These are phyloP conservation scores for Austroboletus novae-zelandiae DNA, from an alignment of 1,284 basidiomycete species.

Conservation along the genomic window DNA sequence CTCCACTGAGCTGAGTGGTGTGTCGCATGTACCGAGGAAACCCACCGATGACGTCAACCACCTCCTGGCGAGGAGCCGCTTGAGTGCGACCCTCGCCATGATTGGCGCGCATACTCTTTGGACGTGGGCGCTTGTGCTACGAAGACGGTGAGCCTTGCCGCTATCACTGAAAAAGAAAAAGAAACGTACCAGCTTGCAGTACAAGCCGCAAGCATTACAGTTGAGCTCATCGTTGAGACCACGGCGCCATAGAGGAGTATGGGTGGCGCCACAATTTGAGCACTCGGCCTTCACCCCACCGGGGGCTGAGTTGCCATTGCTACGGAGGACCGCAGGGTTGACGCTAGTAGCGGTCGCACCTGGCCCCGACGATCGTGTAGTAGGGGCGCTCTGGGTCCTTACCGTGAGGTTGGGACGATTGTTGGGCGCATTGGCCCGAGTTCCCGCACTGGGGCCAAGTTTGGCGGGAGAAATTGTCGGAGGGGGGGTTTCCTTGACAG, in stretches of 20 bases:
- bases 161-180: neutral
- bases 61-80: slow-evolving; percentile 51
- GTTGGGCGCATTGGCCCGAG: slow-evolving; percentile 42
- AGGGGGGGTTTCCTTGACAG: slow-evolving; percentile 40
- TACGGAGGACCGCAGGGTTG: slow-evolving; percentile 38
- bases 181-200: slow-evolving; percentile 68
- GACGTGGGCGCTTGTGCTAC: slow-evolving; percentile 78
- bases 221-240: slow-evolving; percentile 82
- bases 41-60: slow-evolving; percentile 54
- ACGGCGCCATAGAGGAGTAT: slow-evolving; percentile 78
- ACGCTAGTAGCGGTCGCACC: slow-evolving; percentile 59
- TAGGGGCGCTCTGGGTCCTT: slow-evolving; percentile 40
- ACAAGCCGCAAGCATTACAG: slow-evolving; percentile 79
- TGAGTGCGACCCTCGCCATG: slow-evolving; percentile 61
- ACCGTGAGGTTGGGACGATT: slow-evolving; percentile 58
- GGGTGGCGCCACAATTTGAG: slow-evolving; percentile 79
- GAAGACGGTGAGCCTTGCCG: neutral
- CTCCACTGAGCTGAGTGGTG: slow-evolving; percentile 26
- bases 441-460: slow-evolving; percentile 47
- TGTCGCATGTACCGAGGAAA: slow-evolving; percentile 25
- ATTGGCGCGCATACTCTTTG: slow-evolving; percentile 77
- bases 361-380: slow-evolving; percentile 54
- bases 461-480: slow-evolving; percentile 53
- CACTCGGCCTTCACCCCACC: slow-evolving; percentile 83
- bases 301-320: slow-evolving; percentile 44